Base-by-base conservation (phyloP, 768 basidiomycete genomes). In the Suillus luteus region DNA sequence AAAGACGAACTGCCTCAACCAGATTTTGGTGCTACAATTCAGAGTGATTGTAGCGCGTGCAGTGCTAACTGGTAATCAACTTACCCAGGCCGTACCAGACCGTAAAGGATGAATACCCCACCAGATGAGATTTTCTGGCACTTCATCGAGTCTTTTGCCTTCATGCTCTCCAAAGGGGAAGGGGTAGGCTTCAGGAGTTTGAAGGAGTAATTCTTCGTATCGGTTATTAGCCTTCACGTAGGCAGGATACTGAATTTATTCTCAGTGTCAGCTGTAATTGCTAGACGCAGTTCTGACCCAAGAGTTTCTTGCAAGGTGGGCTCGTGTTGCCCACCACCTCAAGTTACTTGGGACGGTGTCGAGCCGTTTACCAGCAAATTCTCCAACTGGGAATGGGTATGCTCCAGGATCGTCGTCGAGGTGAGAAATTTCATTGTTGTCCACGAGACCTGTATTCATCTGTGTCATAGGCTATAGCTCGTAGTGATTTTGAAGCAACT, bases 191-290 rank as follows among this genome's bases (percentile, higher is more conserved):
- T 60, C 64, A 41, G 70, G 65, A 10, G 17, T 60, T 48, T 49
- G 22, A 15, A 33, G 35, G 6, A 73, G 64, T 44, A 67, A 62
- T 43, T 68, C 60, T 63, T 72, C 65, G 48, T 70, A 73, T 10
- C 48, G 22, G 1, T 62, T 6, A 12, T 73, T 64, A 1, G 64
- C 66, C 33, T 48, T 22, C 0, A 71, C 54, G 24, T 65, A 55
- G 0, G 41, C 43, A 0, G 33, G 5, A 51, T 72, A 41, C 72
- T 72, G 19, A 9, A 40, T 35, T 22, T 33, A 9, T 38, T 14
- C 11, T 71, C 10, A 69, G 43, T 4, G 6, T 1, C 1, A 24
- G 4, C 51, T 3, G 4, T 37, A 41, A 31, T 1, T 4, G 27
- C 22, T 12, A 10, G 3, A n/a, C 6, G 12, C 8, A 38, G 11